Conservation (phyloP, 257 asterid species). For the Ilex aquifolium region DNA sequence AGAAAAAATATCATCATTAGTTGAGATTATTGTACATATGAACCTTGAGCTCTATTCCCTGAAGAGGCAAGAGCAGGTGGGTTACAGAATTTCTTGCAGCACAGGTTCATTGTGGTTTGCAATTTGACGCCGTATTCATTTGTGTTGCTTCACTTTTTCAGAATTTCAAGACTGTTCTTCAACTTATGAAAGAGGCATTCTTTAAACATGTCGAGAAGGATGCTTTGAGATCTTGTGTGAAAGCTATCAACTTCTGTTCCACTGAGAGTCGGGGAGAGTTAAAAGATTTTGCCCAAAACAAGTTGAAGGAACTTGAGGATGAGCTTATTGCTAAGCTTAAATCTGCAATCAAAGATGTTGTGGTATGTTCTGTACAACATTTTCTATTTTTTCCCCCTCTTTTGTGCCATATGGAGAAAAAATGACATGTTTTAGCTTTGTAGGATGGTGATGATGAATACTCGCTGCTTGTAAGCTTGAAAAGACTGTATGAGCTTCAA, state of each 20-base stretch:
- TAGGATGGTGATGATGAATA: conserved; percentile 98
- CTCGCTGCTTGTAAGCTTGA: conserved; percentile 75
- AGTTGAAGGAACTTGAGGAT: conserved; percentile 71
- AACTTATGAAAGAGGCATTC: conserved; percentile 72
- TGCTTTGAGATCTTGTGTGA: conserved; percentile 84
- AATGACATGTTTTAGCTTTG: conserved; percentile 22
- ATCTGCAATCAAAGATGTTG: conserved; percentile 78
- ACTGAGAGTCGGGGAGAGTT: conserved; percentile 83
- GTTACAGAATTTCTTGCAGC: conserved; percentile 8
- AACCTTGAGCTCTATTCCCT: conserved; percentile 89
- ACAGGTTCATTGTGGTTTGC: not conserved
- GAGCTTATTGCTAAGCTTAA: conserved; percentile 66
- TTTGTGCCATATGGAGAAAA: conserved; percentile 7
- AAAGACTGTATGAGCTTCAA: conserved; percentile 89
- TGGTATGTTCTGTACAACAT: conserved; percentile 37
- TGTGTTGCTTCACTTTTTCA: conserved; percentile 19
- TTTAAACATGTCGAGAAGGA: conserved; percentile 86
- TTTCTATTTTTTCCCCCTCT: conserved; percentile 7
- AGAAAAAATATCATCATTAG: conserved; percentile 71
- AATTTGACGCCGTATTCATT: not conserved
- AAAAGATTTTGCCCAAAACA: conserved; percentile 72
- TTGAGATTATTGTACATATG: conserved; percentile 67
- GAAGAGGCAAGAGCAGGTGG: conserved; percentile 89
- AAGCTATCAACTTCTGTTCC: conserved; percentile 77
- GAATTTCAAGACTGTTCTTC: conserved; percentile 68